A percentile compares a stretch with the other conserved stretches of the same genome.
Conservation (phyloP, 345 rosid species). For the Tarenaya hassleriana region DNA sequence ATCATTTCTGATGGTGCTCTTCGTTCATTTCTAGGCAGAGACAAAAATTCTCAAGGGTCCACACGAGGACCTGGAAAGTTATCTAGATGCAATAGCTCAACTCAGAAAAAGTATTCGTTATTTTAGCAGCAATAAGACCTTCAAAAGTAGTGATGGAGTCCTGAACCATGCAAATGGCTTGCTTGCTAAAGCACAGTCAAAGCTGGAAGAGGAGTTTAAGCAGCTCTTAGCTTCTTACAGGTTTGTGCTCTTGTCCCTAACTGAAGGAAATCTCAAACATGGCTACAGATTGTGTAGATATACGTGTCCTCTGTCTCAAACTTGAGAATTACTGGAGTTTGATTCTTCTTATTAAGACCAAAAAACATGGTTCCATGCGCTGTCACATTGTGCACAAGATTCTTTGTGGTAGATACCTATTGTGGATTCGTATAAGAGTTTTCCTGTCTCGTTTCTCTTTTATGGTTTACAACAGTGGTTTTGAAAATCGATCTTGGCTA, state of each 20-base stretch:
- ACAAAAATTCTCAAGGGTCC: slow-evolving; percentile 89
- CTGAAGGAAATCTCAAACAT: slow-evolving; percentile 8
- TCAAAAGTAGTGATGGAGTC: slow-evolving; percentile 63
- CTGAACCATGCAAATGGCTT: slow-evolving; percentile 62
- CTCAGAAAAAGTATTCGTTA: slow-evolving; percentile 65
- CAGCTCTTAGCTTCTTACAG: slow-evolving; percentile 75
- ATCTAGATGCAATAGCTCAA: slow-evolving; percentile 81
- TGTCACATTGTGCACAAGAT: neutral
- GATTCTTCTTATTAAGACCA: neutral
- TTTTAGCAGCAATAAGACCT: slow-evolving; percentile 62
- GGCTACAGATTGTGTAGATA: neutral
- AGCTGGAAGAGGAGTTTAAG: slow-evolving; percentile 92
- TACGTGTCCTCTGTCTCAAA: neutral
- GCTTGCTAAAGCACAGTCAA: slow-evolving; percentile 85
- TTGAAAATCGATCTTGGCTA: no score
- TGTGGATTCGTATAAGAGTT: no score
- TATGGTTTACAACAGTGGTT: no score
- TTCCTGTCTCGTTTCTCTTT: no score
- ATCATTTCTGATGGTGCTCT: slow-evolving; percentile 17
- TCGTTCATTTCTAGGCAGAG: slow-evolving; percentile 66
- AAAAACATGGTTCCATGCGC: neutral
- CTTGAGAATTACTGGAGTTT: neutral
- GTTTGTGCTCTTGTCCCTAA: slow-evolving; percentile 32
- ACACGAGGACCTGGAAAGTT: slow-evolving; percentile 87
- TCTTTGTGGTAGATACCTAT: neutral